A percentile compares a stretch with the other conserved stretches of the same genome.
Evolutionary conservation across 2,329 filamentous ascomycete genomes (phyloP).

Genomic region (Onygena corvina): DNA sequence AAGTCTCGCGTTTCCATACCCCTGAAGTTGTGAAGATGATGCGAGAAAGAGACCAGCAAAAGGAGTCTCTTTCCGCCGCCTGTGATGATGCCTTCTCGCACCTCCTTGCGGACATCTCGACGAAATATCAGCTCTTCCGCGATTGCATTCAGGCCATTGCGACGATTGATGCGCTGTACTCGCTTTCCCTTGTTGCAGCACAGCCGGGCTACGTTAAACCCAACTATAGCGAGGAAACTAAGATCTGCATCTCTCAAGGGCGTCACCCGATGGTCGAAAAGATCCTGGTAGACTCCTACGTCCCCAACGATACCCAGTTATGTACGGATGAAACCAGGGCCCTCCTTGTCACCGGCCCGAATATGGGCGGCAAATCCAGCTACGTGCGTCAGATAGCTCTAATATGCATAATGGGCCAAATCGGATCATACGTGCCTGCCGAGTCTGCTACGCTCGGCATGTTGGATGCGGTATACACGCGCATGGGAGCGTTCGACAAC

Average conservation of each 20-base stretch:
- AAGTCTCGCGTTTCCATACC: slow-evolving; percentile 82
- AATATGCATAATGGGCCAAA: slow-evolving; percentile 84
- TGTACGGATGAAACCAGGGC: slow-evolving; percentile 55
- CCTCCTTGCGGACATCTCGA: slow-evolving; percentile 60
- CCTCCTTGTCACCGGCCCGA: slow-evolving; percentile 86
- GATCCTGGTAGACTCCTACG: slow-evolving; percentile 71
- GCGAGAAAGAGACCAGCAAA: slow-evolving; percentile 83
- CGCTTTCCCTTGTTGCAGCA: slow-evolving; percentile 68
- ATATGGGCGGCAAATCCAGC: slow-evolving; percentile 98
- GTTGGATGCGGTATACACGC: slow-evolving; percentile 82
- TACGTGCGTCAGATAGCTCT: slow-evolving; percentile 89
- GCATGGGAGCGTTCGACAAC: slow-evolving; percentile 93
- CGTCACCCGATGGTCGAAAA: slow-evolving; percentile 96
- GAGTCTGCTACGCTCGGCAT: slow-evolving; percentile 61
- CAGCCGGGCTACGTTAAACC: slow-evolving; percentile 84
- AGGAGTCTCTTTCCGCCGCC: slow-evolving; percentile 80
- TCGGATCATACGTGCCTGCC: slow-evolving; percentile 88
- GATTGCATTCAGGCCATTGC: slow-evolving; percentile 79
- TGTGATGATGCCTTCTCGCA: slow-evolving; percentile 71
- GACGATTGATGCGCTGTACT: slow-evolving; percentile 78
- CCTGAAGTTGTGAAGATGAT: slow-evolving; percentile 76
- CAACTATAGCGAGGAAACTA: slow-evolving; percentile 50
- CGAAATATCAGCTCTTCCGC: slow-evolving; percentile 78
- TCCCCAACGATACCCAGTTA: slow-evolving; percentile 74
- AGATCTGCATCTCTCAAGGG: slow-evolving; percentile 59